Base-by-base conservation (phyloP, 108 stramenopile species). In the Nitzschia sp. region DNA sequence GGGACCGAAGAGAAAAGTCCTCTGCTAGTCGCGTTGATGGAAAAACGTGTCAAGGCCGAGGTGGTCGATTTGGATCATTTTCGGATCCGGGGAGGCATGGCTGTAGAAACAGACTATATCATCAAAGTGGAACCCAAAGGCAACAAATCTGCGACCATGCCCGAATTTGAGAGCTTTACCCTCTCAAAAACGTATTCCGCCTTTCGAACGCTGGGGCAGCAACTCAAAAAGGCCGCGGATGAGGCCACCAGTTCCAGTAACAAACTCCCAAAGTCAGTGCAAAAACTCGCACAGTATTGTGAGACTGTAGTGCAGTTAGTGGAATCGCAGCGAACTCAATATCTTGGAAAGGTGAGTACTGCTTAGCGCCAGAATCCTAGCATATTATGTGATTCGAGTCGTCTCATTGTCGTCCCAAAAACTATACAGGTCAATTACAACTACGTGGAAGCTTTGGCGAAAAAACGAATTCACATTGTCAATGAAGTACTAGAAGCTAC, bases 71-170 rank as follows among this genome's bases (percentile, higher is more conserved):
- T 77, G 0, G 85, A 86, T 75, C 79, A 82, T 56, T 81, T 82
- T 61, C 68, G 82, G 2, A 80, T 81, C 60, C 68, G 62, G 38
- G 76, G 79, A 24, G 85, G 81, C 17, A 64, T 85, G 71, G 79
- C 81, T 15, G 85, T 86, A 17, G 79, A 82, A 47, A 86, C 81
- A 17, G 79, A 81, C 49, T 86, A 77, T 59, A 86, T 86, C 53
- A 74, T 86, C 24, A 54, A 27, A 3, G 81, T 85, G 0, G 48
- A 61, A 49, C 60, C 62, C 23, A 62, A 24, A 45, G 60, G 51
- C 2, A 68, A 55, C 32, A 3, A n/a, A 2, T n/a, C 29, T 0
- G 56, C 5, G 19, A 3, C 31, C 21, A 27, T 27, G 42, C 65
- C 78, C 4, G 24, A 60, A 2, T 78, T 83, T 71, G 82, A 74